These are phyloP conservation scores for Clavispora vitiphila DNA, from an alignment of 805 yeast species.

Conservation along the genomic window DNA sequence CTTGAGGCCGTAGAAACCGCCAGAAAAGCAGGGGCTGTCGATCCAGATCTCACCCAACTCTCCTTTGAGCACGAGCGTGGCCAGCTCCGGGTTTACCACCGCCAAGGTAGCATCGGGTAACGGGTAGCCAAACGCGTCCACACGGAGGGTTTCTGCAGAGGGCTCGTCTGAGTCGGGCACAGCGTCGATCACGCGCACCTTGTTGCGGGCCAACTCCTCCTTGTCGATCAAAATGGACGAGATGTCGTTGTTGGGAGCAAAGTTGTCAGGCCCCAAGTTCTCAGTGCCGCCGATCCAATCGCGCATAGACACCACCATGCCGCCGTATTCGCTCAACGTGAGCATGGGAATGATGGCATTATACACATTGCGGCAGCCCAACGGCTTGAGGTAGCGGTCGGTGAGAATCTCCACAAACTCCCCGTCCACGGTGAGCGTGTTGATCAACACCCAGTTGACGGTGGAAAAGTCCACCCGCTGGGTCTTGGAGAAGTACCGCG, in stretches of 20 bases:
- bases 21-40: constrained; percentile 87
- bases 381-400: constrained; percentile 83
- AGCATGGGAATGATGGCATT: constrained; percentile 83
- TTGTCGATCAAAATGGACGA: constrained; percentile 71
- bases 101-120: constrained; percentile 92
- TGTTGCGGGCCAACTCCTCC: constrained; percentile 65
- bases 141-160: constrained; percentile 45
- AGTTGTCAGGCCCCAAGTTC: constrained; percentile 46
- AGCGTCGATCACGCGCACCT: constrained; percentile 60
- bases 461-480: constrained; percentile 72
- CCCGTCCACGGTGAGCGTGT: constrained; percentile 84
- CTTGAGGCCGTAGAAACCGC: constrained; percentile 78
- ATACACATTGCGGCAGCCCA: constrained; percentile 76
- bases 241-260: constrained; percentile 25
- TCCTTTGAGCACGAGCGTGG: constrained; percentile 62
- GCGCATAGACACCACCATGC: constrained; percentile 85
- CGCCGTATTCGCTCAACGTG: constrained; percentile 90
- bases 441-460: constrained; percentile 85
- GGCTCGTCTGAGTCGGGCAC: constrained; percentile 45
- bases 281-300: constrained; percentile 83
- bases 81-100: constrained; percentile 89
- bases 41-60: constrained; percentile 97
- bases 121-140: constrained; percentile 93
- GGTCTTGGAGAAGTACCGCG: constrained; percentile 73
- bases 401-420: constrained; percentile 87